phyloP scores from a whole-genome alignment of 2,329 filamentous ascomycete genomes.

The Exophiala oligosperma region DNA sequence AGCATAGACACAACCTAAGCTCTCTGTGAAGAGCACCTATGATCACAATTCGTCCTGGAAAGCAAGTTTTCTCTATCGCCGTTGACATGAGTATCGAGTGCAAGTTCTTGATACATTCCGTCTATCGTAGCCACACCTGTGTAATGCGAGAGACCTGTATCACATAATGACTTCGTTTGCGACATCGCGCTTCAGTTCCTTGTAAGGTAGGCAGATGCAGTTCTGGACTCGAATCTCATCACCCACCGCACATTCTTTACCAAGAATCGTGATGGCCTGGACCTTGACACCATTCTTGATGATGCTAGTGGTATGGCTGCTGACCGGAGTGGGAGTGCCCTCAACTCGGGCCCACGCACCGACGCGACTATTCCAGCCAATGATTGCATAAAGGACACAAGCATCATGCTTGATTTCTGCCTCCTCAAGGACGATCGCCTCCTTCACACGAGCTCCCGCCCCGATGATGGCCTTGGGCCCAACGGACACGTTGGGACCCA shows the following conservation, averaged over 20 bases:
- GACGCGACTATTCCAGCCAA: conserved; percentile 93
- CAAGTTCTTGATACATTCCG: background rate
- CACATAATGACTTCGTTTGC: conserved; percentile 78
- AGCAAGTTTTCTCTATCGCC: conserved; percentile 10
- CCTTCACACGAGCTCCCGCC: conserved; percentile 87
- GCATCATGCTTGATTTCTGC: conserved; percentile 95
- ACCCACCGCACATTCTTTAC: conserved; percentile 91
- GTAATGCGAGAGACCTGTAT: background rate
- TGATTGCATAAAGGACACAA: conserved; percentile 91
- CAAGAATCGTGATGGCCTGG: conserved; percentile 94
- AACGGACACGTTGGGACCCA: conserved; percentile 94
- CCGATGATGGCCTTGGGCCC: conserved; percentile 85
- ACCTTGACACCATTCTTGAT: conserved; percentile 98
- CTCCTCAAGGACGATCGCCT: conserved; percentile 93
- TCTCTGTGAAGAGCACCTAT: background rate
- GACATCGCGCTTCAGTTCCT: conserved; percentile 95
- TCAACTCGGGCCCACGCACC: conserved; percentile 98
- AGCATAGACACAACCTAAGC: background rate
- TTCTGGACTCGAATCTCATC: conserved; percentile 97
- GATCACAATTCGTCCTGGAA: background rate
- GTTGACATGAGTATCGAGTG: background rate
- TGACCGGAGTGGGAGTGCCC: conserved; percentile 83
- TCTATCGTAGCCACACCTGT: background rate
- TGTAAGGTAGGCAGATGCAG: conserved; percentile 95
- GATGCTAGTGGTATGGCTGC: conserved; percentile 88